phyloP scores from a whole-genome alignment of 1,284 basidiomycete genomes.

The Ceratobasidium sp. region DNA sequence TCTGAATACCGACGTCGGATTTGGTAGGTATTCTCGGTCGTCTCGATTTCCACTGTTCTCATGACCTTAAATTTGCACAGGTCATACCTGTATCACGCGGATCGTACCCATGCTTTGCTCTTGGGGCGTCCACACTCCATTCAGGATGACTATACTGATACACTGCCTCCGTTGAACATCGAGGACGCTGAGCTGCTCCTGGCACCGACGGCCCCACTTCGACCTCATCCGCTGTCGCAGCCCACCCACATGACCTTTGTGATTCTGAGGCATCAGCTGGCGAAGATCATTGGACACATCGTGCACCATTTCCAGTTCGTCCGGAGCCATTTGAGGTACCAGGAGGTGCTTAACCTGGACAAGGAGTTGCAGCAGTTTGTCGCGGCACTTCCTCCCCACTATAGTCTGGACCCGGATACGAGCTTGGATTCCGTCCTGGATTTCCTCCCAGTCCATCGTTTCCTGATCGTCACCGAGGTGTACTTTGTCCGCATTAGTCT shows the following conservation, averaged over 20 bases:
- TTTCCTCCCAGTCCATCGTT: conserved; percentile 81
- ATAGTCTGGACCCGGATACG: conserved; percentile 79
- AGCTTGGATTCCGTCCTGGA: conserved; percentile 75
- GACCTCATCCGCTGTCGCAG: conserved; percentile 58
- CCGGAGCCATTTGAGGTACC: conserved; percentile 83
- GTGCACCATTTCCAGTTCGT: conserved; percentile 97
- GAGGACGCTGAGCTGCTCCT: conserved; percentile 69
- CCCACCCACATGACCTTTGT: conserved; percentile 91
- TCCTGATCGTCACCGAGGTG: conserved; percentile 81
- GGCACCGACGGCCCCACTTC: conserved; percentile 53
- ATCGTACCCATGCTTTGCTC: conserved; percentile 91
- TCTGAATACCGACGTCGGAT: conserved; percentile 92
- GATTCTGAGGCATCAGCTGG: conserved; percentile 86
- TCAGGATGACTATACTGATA: conserved; percentile 88
- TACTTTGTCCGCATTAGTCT: conserved; percentile 80
- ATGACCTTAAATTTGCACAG: conserved; percentile 58
- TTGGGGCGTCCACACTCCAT: conserved; percentile 91
- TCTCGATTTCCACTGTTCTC: conserved; percentile 8
- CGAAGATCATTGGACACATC: conserved; percentile 89
- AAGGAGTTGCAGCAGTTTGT: conserved; percentile 88
- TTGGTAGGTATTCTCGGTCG: conserved; percentile 67
- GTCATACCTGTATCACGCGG: conserved; percentile 93
- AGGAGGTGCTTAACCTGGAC: conserved; percentile 86
- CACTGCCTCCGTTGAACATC: conserved; percentile 85
- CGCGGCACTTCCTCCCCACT: conserved; percentile 80